Evolutionary conservation across 2,329 filamentous ascomycete species (phyloP).

Genomic region (Lasiodiplodia citricola): DNA sequence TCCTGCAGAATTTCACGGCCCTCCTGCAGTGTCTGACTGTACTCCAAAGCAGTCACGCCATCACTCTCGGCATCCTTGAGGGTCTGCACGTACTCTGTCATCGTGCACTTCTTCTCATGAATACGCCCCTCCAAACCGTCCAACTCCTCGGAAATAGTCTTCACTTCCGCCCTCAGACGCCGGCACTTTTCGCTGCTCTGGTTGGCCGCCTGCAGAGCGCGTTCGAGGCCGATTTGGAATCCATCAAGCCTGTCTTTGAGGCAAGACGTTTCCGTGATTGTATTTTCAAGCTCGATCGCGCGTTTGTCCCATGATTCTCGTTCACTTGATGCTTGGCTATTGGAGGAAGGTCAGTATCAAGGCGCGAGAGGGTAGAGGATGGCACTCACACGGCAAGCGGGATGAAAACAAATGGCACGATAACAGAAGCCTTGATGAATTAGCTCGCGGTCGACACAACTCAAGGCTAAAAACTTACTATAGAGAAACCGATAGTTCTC

Average conservation of each 20-base stretch:
- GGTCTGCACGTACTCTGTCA: not conserved
- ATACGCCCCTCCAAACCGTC: not conserved
- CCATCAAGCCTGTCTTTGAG: not conserved
- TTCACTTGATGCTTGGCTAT: not conserved
- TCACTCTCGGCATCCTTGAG: not conserved
- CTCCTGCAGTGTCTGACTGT: conserved; percentile 1
- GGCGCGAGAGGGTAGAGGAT: not conserved
- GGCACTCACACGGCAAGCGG: not conserved
- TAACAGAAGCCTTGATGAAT: not conserved
- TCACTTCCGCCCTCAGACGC: not conserved
- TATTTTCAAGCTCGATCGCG: not conserved
- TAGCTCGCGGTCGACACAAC: not conserved
- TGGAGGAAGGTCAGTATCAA: not conserved
- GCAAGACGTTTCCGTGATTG: not conserved
- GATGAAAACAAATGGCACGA: not conserved
- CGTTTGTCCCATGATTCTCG: conserved; percentile 1
- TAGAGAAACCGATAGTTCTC: not conserved
- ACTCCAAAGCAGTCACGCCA: conserved; percentile 6
- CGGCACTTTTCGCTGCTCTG: not conserved
- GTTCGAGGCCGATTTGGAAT: not conserved
- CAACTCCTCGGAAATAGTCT: not conserved
- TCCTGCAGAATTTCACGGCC: not conserved
- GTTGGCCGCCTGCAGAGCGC: not conserved
- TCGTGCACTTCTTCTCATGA: not conserved
- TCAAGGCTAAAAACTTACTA: not conserved